These are phyloP conservation scores for Thelephora aurantiotincta DNA, from an alignment of 768 basidiomycete genomes.

Conservation along the genomic window DNA sequence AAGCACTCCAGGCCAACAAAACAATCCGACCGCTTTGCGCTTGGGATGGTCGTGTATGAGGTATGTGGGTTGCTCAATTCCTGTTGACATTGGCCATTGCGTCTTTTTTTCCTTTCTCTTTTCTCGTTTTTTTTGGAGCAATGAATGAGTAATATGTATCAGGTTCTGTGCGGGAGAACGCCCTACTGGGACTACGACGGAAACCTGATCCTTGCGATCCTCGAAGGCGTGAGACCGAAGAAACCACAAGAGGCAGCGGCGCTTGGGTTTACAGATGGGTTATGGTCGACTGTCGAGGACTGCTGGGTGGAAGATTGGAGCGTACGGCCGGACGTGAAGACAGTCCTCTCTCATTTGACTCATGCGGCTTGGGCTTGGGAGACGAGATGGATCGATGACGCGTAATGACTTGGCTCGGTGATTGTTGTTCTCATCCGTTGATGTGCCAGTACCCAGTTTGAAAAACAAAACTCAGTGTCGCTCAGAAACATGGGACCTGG, in stretches of 20 bases:
- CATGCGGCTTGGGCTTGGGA: too few relatives aligned
- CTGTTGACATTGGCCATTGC: too few relatives aligned
- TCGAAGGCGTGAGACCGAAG: background rate
- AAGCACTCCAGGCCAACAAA: background rate
- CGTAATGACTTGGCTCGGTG: too few relatives aligned
- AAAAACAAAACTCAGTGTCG: too few relatives aligned
- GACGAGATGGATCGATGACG: too few relatives aligned
- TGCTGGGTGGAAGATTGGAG: background rate
- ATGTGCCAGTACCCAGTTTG: too few relatives aligned
- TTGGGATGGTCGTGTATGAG: constrained; percentile 4
- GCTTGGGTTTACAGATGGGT: constrained; percentile 1
- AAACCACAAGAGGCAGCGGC: background rate
- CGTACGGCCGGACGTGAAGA: background rate
- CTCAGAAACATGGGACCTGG: too few relatives aligned
- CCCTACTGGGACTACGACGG: background rate
- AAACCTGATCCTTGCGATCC: background rate
- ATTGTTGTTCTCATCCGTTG: too few relatives aligned
- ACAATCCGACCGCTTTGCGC: constrained; percentile 1
- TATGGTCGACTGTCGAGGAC: background rate
- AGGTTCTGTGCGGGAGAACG: background rate
- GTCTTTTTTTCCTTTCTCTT: too few relatives aligned
- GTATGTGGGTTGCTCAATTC: background rate
- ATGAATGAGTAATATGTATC: background rate
- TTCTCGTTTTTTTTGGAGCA: too few relatives aligned
- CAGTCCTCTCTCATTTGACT: background rate